These are phyloP conservation scores for Penicillium polonicum DNA, from an alignment of 2,329 filamentous ascomycete species.

Conservation along the genomic window DNA sequence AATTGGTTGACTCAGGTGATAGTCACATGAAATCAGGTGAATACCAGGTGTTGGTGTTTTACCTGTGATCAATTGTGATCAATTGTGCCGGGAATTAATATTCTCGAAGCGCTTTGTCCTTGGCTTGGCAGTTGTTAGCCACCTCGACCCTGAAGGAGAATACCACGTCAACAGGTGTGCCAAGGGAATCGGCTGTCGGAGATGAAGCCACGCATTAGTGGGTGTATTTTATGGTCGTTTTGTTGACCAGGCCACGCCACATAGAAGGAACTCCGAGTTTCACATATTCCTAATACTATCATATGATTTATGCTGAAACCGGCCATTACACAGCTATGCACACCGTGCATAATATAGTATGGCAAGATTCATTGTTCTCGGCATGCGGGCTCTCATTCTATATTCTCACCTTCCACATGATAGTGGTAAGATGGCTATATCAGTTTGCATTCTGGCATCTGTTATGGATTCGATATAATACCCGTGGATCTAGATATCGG, in stretches of 20 bases:
- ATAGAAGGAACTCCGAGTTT: background rate
- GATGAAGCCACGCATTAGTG: background rate
- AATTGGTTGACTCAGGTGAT: background rate
- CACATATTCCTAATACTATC: background rate
- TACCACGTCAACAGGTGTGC: background rate
- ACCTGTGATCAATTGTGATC: background rate
- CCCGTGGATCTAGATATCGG: background rate
- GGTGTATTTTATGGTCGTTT: background rate
- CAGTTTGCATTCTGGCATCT: background rate
- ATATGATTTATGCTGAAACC: background rate
- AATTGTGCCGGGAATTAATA: background rate
- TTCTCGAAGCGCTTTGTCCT: slow-evolving; percentile 5
- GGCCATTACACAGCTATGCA: background rate
- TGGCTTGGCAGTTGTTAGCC: background rate
- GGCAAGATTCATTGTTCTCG: background rate
- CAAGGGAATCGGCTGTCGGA: background rate
- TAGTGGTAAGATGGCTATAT: background rate
- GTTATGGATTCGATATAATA: background rate
- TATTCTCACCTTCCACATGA: background rate
- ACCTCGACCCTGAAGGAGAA: background rate
- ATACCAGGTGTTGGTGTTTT: background rate
- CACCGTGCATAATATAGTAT: background rate
- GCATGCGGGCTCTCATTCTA: background rate
- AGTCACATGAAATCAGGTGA: background rate
- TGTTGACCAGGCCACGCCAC: background rate